Evolutionary conservation across 805 yeast species (phyloP).

Genomic region (Blastobotrys chiropterorum): DNA sequence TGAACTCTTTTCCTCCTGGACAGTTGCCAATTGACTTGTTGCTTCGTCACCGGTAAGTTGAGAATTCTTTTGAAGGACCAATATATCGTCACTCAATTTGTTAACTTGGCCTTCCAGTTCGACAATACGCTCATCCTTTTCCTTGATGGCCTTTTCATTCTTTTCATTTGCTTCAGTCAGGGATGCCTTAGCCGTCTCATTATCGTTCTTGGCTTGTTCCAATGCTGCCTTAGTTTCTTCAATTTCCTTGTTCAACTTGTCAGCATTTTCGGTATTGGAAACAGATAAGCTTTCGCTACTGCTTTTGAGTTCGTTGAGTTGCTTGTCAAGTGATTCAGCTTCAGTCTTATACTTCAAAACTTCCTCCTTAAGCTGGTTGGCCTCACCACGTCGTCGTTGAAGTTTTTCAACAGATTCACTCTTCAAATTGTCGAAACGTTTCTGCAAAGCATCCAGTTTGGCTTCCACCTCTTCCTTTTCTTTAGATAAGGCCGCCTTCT

Average conservation of each 20-base stretch:
- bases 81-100: slow-evolving; percentile 23
- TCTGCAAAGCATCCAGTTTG: slow-evolving; percentile 9
- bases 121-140: slow-evolving; percentile 23
- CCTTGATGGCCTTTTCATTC: slow-evolving; percentile 1
- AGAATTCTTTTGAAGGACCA: slow-evolving; percentile 15
- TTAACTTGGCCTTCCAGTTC: slow-evolving; percentile 30
- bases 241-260: slow-evolving; percentile 6
- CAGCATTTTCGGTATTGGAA: not conserved
- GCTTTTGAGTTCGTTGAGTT: slow-evolving; percentile 3
- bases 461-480: slow-evolving; percentile 11
- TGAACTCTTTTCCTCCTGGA: not conserved
- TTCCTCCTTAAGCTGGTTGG: slow-evolving; percentile 9
- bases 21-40: not conserved
- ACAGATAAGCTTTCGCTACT: not conserved
- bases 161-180: not conserved
- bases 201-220: slow-evolving; percentile 21
- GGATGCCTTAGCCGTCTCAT: slow-evolving; percentile 5
- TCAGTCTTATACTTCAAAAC: slow-evolving; percentile 6
- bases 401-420: slow-evolving; percentile 26
- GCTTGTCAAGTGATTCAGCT: slow-evolving; percentile 8
- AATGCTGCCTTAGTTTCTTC: slow-evolving; percentile 12
- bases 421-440: slow-evolving; percentile 17
- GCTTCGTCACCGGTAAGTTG: not conserved
- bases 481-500: slow-evolving; percentile 6
- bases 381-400: slow-evolving; percentile 16